These are phyloP conservation scores for Atalantia buxifolia DNA, from an alignment of 345 rosid species.

Conservation along the genomic window DNA sequence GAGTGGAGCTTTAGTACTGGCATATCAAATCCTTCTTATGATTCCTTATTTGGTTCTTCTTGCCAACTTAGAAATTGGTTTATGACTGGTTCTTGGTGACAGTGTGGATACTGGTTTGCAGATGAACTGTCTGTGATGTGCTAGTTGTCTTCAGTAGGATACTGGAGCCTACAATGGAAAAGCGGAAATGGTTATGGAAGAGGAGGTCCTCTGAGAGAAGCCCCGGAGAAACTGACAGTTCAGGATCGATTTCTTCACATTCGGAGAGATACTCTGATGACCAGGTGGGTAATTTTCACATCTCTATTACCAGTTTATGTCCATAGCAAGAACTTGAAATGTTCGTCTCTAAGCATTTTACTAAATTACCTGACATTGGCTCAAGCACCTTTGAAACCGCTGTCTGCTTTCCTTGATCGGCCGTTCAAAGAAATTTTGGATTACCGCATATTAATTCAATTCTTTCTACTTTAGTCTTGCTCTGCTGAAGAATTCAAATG, in stretches of 20 bases:
- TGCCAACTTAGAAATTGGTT: slow-evolving; percentile 1
- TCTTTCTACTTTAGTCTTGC: not conserved
- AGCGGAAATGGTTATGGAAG: slow-evolving; percentile 74
- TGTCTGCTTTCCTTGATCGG: too few species aligned
- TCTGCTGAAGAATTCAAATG: too few species aligned
- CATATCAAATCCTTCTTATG: not conserved
- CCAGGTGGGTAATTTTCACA: slow-evolving; percentile 44
- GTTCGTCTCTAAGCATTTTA: not conserved
- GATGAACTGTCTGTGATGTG: slow-evolving; percentile 36
- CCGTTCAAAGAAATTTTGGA: too few species aligned
- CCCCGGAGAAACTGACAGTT: slow-evolving; percentile 69
- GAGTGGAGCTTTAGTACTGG: not conserved
- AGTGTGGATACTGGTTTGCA: slow-evolving; percentile 27
- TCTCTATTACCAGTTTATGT: not conserved
- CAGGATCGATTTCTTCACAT: slow-evolving; percentile 63
- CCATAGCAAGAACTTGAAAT: too few species aligned
- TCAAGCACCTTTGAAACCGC: too few species aligned
- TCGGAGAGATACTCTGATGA: slow-evolving; percentile 73
- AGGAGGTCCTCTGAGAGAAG: slow-evolving; percentile 71
- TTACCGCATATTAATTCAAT: not conserved
- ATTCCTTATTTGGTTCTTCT: slow-evolving; percentile 1
- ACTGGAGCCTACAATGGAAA: slow-evolving; percentile 51
- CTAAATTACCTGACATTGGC: not conserved
- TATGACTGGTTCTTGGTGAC: slow-evolving; percentile 4
- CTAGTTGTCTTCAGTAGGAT: slow-evolving; percentile 16